These are phyloP conservation scores for Phialophora tarda DNA, from an alignment of 2,329 filamentous ascomycete genomes.

Conservation along the genomic window DNA sequence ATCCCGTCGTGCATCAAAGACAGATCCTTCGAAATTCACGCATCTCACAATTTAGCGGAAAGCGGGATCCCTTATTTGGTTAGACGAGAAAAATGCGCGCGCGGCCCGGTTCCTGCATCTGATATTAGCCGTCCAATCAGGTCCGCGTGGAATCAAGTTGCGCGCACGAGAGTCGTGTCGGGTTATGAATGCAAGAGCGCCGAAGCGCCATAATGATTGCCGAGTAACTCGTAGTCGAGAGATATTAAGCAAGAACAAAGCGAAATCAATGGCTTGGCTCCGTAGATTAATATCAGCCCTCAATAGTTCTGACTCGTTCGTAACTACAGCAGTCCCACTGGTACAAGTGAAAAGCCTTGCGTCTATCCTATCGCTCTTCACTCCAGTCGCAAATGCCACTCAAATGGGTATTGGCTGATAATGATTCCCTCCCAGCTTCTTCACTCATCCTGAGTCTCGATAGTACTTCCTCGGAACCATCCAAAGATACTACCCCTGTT, in stretches of 20 bases:
- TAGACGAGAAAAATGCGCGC: background rate
- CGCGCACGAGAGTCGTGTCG: background rate
- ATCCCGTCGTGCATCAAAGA: constrained; percentile 8
- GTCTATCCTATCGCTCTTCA: constrained; percentile 1
- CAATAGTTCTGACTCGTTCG: background rate
- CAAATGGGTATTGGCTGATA: background rate
- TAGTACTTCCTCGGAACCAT: constrained; percentile 46
- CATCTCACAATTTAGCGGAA: background rate
- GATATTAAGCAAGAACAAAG: background rate
- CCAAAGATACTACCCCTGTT: constrained; percentile 55
- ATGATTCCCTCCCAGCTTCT: background rate
- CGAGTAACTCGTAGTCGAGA: background rate
- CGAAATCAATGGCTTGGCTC: background rate
- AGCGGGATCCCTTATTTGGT: background rate
- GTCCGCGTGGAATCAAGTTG: too few relatives aligned
- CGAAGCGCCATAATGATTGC: background rate
- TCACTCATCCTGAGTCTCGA: constrained; percentile 33
- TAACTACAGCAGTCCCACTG: background rate
- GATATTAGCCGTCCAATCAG: background rate
- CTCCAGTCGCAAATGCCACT: background rate
- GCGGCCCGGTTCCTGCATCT: background rate
- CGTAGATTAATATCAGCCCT: background rate
- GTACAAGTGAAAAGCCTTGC: background rate
- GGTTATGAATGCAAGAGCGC: background rate
- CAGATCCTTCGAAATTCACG: constrained; percentile 6